Conservation (phyloP, 192 early-diverging fungal species). For the Gaertneriomyces semiglobifer region DNA sequence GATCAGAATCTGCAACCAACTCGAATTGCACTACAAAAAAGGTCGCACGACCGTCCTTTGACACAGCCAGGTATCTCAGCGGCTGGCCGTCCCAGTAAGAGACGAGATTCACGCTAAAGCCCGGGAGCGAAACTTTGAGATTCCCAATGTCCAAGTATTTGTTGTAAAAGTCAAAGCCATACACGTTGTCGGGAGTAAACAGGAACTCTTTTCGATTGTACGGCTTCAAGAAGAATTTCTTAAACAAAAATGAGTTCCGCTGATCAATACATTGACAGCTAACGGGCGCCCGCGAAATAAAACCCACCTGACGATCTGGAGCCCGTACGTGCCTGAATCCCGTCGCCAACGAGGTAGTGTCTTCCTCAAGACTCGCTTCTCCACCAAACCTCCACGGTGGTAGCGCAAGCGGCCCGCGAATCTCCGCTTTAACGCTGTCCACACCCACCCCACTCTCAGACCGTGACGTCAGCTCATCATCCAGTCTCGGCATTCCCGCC, state of each 20-base stretch:
- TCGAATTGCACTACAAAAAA: slow-evolving; percentile 36
- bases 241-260: neutral
- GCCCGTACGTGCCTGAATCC: neutral
- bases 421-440: too few species aligned
- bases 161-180: slow-evolving; percentile 43
- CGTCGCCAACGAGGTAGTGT: neutral
- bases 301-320: slow-evolving; percentile 6
- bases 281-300: neutral
- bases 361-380: neutral
- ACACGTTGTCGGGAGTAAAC: slow-evolving; percentile 33
- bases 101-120: slow-evolving; percentile 29
- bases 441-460: too few species aligned
- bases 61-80: slow-evolving; percentile 21
- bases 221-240: slow-evolving; percentile 2
- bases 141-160: slow-evolving; percentile 39
- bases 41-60: slow-evolving; percentile 13
- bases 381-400: slow-evolving; percentile 40
- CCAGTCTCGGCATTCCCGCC: too few species aligned
- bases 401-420: neutral
- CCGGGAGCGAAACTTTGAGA: slow-evolving; percentile 30
- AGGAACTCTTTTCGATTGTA: slow-evolving; percentile 16
- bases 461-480: too few species aligned
- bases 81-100: slow-evolving; percentile 41
- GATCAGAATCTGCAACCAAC: slow-evolving; percentile 18
- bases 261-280: neutral